These are phyloP conservation scores for Vitis cinerea DNA, from an alignment of 164 flowering plant species.

Conservation along the genomic window DNA sequence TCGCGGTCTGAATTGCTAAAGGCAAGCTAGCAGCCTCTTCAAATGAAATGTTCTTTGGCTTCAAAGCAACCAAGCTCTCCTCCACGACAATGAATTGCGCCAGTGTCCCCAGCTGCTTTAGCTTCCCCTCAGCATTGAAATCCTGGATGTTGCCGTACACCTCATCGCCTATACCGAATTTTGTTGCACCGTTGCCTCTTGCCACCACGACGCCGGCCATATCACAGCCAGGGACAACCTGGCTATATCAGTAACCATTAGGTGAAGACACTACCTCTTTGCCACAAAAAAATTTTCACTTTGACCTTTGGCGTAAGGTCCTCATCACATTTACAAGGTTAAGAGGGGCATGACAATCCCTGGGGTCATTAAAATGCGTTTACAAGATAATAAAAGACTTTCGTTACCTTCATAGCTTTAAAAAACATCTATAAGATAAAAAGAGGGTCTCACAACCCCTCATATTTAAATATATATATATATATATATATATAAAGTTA, in stretches of 20 bases:
- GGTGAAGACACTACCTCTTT: too few relatives aligned
- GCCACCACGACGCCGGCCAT: conserved; percentile 40
- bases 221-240: conserved; percentile 49
- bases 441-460: too few relatives aligned
- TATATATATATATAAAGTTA: too few relatives aligned
- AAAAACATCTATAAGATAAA: too few relatives aligned
- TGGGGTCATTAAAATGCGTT: too few relatives aligned
- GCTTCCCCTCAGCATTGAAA: conserved; percentile 20
- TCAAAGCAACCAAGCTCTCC: conserved; percentile 39
- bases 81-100: conserved; percentile 46
- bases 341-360: too few relatives aligned
- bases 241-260: background rate
- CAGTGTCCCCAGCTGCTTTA: conserved; percentile 47
- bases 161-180: conserved; percentile 36
- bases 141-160: conserved; percentile 47
- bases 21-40: conserved; percentile 57
- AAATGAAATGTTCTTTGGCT: conserved; percentile 39
- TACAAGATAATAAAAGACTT: too few relatives aligned
- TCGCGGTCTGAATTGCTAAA: conserved; percentile 44
- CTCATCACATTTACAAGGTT: too few relatives aligned
- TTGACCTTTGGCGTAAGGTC: too few relatives aligned
- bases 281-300: too few relatives aligned
- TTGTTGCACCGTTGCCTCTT: conserved; percentile 23
- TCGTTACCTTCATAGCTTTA: too few relatives aligned
- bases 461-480: too few relatives aligned